Evolutionary conservation across 1,284 basidiomycete genomes (phyloP).

Genomic region (Ceratobasidium theobromae): DNA sequence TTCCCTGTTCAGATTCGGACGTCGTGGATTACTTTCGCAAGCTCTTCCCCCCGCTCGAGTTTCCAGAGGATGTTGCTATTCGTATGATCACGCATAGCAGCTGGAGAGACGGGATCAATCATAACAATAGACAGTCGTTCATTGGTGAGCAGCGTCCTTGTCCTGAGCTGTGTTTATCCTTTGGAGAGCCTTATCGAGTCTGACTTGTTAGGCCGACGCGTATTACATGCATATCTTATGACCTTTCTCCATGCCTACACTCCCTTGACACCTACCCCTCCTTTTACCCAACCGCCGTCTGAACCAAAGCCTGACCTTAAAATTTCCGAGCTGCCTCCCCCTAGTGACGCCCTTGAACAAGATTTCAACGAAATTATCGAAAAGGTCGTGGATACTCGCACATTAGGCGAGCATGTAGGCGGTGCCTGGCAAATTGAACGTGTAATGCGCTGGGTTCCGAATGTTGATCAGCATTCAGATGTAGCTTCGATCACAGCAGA

Average conservation of each 20-base stretch:
- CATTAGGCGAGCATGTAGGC: conserved; percentile 69
- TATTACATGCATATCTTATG: conserved; percentile 68
- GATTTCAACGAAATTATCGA: conserved; percentile 55
- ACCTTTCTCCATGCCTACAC: conserved; percentile 62
- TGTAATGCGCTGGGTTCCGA: conserved; percentile 64
- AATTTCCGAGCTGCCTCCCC: conserved; percentile 9
- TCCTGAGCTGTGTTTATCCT: too few relatives aligned
- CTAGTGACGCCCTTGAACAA: not conserved
- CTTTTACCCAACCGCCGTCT: conserved; percentile 48
- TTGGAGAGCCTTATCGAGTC: not conserved
- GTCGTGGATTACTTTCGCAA: conserved; percentile 56
- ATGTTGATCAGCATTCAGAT: not conserved
- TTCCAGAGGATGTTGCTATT: conserved; percentile 65
- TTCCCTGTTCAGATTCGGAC: conserved; percentile 33
- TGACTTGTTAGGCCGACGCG: conserved; percentile 60
- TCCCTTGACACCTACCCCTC: conserved; percentile 36
- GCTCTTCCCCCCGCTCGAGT: conserved; percentile 64
- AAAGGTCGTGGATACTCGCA: conserved; percentile 62
- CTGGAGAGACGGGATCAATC: conserved; percentile 56
- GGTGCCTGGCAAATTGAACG: conserved; percentile 68
- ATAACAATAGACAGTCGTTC: conserved; percentile 69
- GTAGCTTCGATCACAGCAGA: not conserved
- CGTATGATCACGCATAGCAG: conserved; percentile 74
- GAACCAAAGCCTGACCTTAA: conserved; percentile 44
- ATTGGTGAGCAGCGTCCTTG: conserved; percentile 52